phyloP scores from a whole-genome alignment of 2,329 filamentous ascomycete genomes.

The Lojkania enalia region DNA sequence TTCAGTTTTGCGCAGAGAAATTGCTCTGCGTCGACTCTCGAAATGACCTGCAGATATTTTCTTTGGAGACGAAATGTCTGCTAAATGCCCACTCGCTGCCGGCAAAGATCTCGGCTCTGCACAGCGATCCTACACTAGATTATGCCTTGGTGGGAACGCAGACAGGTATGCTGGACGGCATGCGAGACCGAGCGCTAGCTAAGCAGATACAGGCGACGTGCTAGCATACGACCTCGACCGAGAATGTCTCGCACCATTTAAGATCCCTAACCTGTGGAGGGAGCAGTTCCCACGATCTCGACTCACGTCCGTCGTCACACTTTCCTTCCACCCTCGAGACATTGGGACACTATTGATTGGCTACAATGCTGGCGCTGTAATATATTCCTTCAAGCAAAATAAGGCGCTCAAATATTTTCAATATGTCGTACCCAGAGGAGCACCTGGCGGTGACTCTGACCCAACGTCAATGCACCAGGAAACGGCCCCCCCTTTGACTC shows the following conservation, averaged over 20 bases:
- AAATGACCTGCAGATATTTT: slow-evolving; percentile 84
- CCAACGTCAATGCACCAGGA: slow-evolving; percentile 62
- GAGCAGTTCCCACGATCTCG: slow-evolving; percentile 70
- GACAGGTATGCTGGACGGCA: slow-evolving; percentile 54
- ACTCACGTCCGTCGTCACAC: slow-evolving; percentile 68
- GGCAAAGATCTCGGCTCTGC: slow-evolving; percentile 71
- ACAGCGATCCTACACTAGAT: slow-evolving; percentile 87
- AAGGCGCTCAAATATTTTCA: slow-evolving; percentile 76
- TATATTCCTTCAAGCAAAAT: slow-evolving; percentile 95
- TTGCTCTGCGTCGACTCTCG: slow-evolving; percentile 82
- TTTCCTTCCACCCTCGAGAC: slow-evolving; percentile 88
- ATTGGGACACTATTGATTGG: slow-evolving; percentile 88
- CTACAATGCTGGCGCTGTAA: slow-evolving; percentile 84
- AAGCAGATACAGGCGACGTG: slow-evolving; percentile 66
- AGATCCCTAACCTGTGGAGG: slow-evolving; percentile 84
- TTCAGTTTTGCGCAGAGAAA: slow-evolving; percentile 86
- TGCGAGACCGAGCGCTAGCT: slow-evolving; percentile 1
- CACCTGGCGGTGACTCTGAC: slow-evolving; percentile 76
- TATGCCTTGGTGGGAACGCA: slow-evolving; percentile 87
- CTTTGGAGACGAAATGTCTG: slow-evolving; percentile 70
- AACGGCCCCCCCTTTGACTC: slow-evolving; percentile 74
- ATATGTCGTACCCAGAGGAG: slow-evolving; percentile 79
- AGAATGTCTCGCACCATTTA: slow-evolving; percentile 73
- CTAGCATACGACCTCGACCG: slow-evolving; percentile 93
- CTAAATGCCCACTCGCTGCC: slow-evolving; percentile 74